phyloP scores from a whole-genome alignment of 1,139 yeast species.

The Taphrina pruni region DNA sequence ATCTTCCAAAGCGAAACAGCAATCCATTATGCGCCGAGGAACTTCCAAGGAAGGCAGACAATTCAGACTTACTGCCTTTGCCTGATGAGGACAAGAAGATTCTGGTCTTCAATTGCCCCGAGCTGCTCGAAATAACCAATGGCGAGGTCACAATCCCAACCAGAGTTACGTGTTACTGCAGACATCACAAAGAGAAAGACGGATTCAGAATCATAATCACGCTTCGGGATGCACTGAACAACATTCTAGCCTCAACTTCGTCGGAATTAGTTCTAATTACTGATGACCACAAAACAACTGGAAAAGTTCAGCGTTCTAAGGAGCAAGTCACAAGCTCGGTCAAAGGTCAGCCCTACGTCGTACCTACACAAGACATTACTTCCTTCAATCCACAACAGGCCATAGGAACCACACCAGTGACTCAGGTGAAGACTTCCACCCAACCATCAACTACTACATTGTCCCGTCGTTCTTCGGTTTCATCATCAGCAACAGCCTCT shows the following conservation, averaged over 20 bases:
- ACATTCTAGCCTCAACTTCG: conserved; percentile 72
- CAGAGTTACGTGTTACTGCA: conserved; percentile 90
- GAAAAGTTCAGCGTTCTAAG: conserved; percentile 26
- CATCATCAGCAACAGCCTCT: conserved; percentile 23
- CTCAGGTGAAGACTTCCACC: background rate
- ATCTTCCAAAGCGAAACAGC: conserved; percentile 35
- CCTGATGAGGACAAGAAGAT: conserved; percentile 77
- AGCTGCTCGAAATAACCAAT: conserved; percentile 76
- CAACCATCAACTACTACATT: background rate
- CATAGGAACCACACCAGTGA: background rate
- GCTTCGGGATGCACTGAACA: conserved; percentile 66
- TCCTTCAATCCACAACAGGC: background rate
- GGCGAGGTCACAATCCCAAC: conserved; percentile 72
- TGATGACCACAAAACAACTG: conserved; percentile 78
- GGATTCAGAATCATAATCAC: conserved; percentile 71
- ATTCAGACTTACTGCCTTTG: conserved; percentile 73
- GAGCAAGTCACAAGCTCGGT: conserved; percentile 29
- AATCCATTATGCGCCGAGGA: conserved; percentile 15
- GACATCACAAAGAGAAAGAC: conserved; percentile 84
- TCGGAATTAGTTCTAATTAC: conserved; percentile 83
- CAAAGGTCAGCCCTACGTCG: conserved; percentile 21
- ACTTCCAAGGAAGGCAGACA: conserved; percentile 4
- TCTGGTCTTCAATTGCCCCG: conserved; percentile 87
- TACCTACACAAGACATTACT: background rate
- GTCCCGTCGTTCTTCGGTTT: conserved; percentile 35